phyloP scores from a whole-genome alignment of 805 yeast genomes.

The Yarrowia osloensis region DNA sequence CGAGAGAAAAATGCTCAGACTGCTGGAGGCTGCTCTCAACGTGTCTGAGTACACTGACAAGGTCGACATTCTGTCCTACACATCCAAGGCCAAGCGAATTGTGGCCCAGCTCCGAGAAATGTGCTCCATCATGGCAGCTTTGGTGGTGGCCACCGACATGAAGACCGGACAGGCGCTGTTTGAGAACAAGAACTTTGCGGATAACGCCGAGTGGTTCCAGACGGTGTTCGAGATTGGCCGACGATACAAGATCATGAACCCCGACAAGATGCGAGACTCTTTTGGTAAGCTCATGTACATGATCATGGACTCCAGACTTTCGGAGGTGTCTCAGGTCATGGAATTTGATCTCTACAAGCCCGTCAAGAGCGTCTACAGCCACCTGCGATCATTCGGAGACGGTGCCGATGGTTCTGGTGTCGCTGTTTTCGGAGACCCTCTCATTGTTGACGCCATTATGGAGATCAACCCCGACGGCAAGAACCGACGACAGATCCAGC shows the following conservation, averaged over 20 bases:
- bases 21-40: slow-evolving; percentile 73
- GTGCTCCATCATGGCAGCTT: slow-evolving; percentile 76
- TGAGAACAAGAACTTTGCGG: slow-evolving; percentile 65
- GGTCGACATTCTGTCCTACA: slow-evolving; percentile 67
- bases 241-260: slow-evolving; percentile 81
- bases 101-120: slow-evolving; percentile 71
- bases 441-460: slow-evolving; percentile 63
- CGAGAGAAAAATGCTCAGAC: slow-evolving; percentile 66
- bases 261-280: slow-evolving; percentile 75
- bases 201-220: slow-evolving; percentile 73
- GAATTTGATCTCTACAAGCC: slow-evolving; percentile 78
- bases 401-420: slow-evolving; percentile 32
- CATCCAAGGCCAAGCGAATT: slow-evolving; percentile 69
- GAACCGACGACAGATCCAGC: slow-evolving; percentile 55
- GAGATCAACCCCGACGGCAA: slow-evolving; percentile 65
- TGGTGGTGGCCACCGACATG: slow-evolving; percentile 75
- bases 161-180: slow-evolving; percentile 66
- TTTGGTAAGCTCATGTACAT: slow-evolving; percentile 80
- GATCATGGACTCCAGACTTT: slow-evolving; percentile 80
- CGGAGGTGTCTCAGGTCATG: slow-evolving; percentile 68
- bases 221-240: slow-evolving; percentile 74
- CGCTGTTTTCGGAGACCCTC: slow-evolving; percentile 57
- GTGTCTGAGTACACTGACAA: slow-evolving; percentile 80
- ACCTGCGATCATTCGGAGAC: slow-evolving; percentile 47
- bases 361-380: slow-evolving; percentile 59